Evolutionary conservation across 2,329 filamentous ascomycete genomes (phyloP).

Genomic region (Coleophoma crateriformis): DNA sequence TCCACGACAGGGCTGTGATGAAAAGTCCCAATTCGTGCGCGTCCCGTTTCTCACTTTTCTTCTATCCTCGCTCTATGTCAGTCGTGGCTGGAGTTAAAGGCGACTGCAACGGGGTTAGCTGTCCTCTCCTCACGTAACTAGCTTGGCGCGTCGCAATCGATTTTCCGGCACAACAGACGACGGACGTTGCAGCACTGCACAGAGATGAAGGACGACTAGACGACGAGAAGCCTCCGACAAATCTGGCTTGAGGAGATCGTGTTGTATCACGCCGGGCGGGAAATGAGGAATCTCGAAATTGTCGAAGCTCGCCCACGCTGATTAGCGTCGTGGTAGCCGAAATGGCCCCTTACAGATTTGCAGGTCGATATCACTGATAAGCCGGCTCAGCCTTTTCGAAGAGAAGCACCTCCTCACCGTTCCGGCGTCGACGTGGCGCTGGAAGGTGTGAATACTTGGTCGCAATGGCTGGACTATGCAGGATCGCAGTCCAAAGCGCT

Average conservation of each 20-base stretch:
- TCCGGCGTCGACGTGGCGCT: too few relatives aligned
- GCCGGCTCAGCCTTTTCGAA: too few relatives aligned
- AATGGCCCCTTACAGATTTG: neutral
- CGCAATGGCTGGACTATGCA: too few relatives aligned
- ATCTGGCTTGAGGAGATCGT: neutral
- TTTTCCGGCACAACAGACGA: neutral
- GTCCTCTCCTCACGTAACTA: neutral
- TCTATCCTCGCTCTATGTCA: too few relatives aligned
- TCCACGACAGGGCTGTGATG: neutral
- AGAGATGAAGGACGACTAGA: neutral
- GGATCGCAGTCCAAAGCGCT: too few relatives aligned
- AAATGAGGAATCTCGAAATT: constrained; percentile 1
- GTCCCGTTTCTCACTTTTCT: constrained; percentile 1
- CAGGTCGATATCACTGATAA: neutral
- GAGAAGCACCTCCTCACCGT: too few relatives aligned
- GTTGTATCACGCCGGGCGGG: neutral
- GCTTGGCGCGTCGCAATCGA: neutral
- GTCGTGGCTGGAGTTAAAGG: neutral
- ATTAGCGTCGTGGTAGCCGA: neutral
- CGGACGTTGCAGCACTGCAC: neutral
- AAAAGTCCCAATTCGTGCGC: neutral
- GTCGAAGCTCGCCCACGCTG: neutral
- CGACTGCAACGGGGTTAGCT: neutral
- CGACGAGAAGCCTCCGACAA: neutral
- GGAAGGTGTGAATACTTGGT: too few relatives aligned